A percentile compares a stretch with the other conserved stretches of the same genome.
Evolutionary conservation across 2,329 filamentous ascomycete species (phyloP).

Genomic region (Diaporthe aspalathi): DNA sequence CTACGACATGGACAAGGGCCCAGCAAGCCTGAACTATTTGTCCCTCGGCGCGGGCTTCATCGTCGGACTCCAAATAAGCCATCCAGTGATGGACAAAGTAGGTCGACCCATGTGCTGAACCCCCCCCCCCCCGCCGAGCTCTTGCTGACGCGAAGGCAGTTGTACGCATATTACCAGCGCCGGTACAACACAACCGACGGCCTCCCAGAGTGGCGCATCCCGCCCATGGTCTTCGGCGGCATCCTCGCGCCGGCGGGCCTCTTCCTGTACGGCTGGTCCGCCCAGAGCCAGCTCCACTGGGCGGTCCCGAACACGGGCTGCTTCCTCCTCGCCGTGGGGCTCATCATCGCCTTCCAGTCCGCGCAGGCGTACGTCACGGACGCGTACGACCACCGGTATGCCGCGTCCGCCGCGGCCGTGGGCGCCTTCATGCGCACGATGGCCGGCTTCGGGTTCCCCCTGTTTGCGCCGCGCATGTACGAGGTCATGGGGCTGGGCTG

Average conservation of each 20-base stretch:
- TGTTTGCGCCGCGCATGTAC: constrained; percentile 64
- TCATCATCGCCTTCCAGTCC: constrained; percentile 68
- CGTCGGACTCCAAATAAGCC: constrained; percentile 18
- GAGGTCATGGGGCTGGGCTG: constrained; percentile 55
- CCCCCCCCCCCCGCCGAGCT: no score
- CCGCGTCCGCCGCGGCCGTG: constrained; percentile 59
- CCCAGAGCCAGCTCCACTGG: constrained; percentile 58
- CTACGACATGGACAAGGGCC: constrained; percentile 25
- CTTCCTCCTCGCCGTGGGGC: constrained; percentile 57
- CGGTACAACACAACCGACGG: constrained; percentile 41
- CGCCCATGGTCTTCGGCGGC: constrained; percentile 50
- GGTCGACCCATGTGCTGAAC: no score
- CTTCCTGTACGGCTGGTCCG: constrained; percentile 61
- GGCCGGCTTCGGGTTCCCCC: constrained; percentile 67
- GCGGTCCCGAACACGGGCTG: constrained; percentile 70
- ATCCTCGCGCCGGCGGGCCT: constrained; percentile 60
- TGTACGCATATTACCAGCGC: constrained; percentile 38
- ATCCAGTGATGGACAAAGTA: constrained; percentile 17
- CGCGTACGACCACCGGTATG: constrained; percentile 53
- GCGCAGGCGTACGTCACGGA: constrained; percentile 70
- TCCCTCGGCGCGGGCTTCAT: constrained; percentile 13
- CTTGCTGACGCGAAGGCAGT: background rate
- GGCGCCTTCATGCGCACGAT: constrained; percentile 67
- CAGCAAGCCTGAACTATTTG: constrained; percentile 29
- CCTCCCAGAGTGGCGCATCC: constrained; percentile 50